Percentiles rank a stretch among this genome's conserved stretches.
These are phyloP conservation scores for Rhizopogon roseolus DNA, from an alignment of 768 basidiomycete species.

Conservation along the genomic window DNA sequence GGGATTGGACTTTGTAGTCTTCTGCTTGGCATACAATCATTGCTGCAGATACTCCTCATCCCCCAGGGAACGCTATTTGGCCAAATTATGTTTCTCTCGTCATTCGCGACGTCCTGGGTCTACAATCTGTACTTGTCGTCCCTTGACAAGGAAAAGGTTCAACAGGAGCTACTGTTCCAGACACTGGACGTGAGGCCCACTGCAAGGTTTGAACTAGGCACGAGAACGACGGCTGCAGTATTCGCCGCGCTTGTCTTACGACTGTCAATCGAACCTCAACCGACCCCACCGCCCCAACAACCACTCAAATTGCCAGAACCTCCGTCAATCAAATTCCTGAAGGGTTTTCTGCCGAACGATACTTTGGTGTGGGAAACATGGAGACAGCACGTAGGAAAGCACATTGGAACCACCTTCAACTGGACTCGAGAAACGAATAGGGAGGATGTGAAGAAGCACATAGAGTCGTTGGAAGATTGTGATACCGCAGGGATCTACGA, in stretches of 20 bases:
- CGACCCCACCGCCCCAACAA: no score
- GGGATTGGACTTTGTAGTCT: conserved; percentile 8
- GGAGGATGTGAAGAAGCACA: background rate
- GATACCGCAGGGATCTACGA: conserved; percentile 6
- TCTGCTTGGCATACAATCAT: conserved; percentile 11
- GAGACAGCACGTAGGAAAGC: conserved; percentile 14
- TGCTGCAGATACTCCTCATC: conserved; percentile 15
- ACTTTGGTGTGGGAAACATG: conserved; percentile 16
- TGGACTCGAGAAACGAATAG: background rate
- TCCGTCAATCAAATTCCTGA: conserved; percentile 7
- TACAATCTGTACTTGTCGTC: conserved; percentile 14
- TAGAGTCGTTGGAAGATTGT: background rate
- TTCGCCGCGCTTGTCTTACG: conserved; percentile 15
- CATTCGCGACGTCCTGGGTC: conserved; percentile 15
- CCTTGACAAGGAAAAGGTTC: conserved; percentile 18
- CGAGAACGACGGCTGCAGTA: conserved; percentile 14
- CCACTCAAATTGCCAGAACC: background rate
- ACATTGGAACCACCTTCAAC: background rate
- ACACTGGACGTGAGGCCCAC: conserved; percentile 1
- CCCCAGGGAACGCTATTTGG: conserved; percentile 14
- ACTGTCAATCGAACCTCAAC: background rate
- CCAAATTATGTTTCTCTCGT: conserved; percentile 15
- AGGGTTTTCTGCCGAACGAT: conserved; percentile 11
- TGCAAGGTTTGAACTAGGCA: conserved; percentile 11
- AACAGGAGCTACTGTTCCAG: background rate